Conservation (phyloP, 164 flowering plant species). For the Dillenia turbinata region DNA sequence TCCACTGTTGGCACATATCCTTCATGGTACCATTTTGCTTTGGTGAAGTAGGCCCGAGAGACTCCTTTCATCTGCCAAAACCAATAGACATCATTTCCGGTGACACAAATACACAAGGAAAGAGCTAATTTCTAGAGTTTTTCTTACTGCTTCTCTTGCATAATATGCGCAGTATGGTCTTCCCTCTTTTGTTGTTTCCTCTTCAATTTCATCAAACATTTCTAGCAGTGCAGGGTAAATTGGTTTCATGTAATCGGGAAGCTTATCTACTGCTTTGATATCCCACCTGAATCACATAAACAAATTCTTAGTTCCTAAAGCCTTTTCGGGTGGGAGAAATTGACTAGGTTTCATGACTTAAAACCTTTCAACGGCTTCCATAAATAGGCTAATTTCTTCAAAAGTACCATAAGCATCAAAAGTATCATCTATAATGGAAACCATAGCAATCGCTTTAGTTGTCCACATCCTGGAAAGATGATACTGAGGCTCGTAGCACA, state of each 20-base stretch:
- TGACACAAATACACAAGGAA: neutral
- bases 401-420: conserved; percentile 21
- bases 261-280: conserved; percentile 9
- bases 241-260: conserved; percentile 41
- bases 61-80: conserved; percentile 22
- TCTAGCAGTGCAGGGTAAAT: conserved; percentile 22
- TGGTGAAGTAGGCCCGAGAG: conserved; percentile 19
- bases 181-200: conserved; percentile 22
- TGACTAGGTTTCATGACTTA: no score
- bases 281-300: conserved; percentile 35
- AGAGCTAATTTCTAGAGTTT: neutral
- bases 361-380: conserved; percentile 25
- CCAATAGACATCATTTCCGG: no score
- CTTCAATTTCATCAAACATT: conserved; percentile 23
- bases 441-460: conserved; percentile 14
- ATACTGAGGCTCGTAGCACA: conserved; percentile 16
- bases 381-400: conserved; percentile 22
- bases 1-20: conserved; percentile 28
- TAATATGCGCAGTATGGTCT: conserved; percentile 14
- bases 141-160: conserved; percentile 29
- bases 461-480: conserved; percentile 9
- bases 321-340: no score
- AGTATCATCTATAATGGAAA: conserved; percentile 16
- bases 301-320: neutral
- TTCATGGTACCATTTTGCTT: conserved; percentile 31